Percentiles rank a stretch among this genome's conserved stretches.
Conservation (phyloP, 805 yeast genomes). For the Candida silvatica region DNA sequence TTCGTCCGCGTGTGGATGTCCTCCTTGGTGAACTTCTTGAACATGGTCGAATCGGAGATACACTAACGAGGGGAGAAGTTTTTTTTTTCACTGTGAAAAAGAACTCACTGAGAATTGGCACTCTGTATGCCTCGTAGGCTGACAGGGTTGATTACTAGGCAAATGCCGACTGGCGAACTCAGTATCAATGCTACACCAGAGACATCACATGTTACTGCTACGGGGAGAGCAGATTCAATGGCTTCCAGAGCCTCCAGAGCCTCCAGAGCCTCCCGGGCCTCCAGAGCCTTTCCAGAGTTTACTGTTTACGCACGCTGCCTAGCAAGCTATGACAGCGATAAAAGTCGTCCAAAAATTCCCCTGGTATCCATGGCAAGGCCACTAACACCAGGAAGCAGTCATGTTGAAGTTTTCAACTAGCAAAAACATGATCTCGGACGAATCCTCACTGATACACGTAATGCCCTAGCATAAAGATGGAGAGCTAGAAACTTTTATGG, state of each 20-base stretch:
- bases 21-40: conserved; percentile 58
- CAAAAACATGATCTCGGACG: conserved; percentile 99
- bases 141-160: not conserved
- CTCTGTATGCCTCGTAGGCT: not conserved
- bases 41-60: conserved; percentile 14
- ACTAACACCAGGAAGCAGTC: conserved; percentile 59
- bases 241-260: too few species aligned
- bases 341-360: conserved; percentile 68
- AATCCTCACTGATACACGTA: conserved; percentile 99
- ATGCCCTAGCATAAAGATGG: conserved; percentile 99
- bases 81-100: not conserved
- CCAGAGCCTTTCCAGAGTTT: too few species aligned
- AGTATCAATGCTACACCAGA: too few species aligned
- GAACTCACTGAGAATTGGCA: not conserved
- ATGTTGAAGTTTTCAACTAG: conserved; percentile 99
- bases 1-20: conserved; percentile 88
- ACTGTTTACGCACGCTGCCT: too few species aligned
- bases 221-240: too few species aligned
- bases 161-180: not conserved
- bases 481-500: conserved; percentile 16
- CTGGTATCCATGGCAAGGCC: conserved; percentile 29
- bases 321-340: too few species aligned
- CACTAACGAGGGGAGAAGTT: not conserved
- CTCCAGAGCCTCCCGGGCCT: not conserved
- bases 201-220: too few species aligned